Evolutionary conservation across 139 green algal genomes (phyloP).

Genomic region (Chlamydomonas sp.): DNA sequence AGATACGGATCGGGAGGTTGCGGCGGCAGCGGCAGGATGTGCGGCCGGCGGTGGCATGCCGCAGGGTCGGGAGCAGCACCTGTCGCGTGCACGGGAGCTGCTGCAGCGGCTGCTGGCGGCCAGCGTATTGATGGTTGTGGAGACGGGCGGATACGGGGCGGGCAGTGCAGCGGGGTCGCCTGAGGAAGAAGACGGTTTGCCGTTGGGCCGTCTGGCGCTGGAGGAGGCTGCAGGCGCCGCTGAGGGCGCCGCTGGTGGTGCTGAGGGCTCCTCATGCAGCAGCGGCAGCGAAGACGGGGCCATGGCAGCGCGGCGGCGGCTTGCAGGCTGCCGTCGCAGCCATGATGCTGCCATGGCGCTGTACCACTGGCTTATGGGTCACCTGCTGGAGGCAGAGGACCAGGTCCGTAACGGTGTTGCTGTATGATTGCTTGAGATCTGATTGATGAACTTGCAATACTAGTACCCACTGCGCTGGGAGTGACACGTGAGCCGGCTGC

Average conservation of each 20-base stretch:
- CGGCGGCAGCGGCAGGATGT: too few species aligned
- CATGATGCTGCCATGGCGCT: not conserved
- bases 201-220: too few species aligned
- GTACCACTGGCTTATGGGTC: conserved; percentile 11
- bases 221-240: too few species aligned
- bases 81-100: not conserved
- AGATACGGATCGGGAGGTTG: too few species aligned
- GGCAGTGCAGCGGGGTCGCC: too few species aligned
- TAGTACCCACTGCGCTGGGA: too few species aligned
- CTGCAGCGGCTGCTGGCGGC: conserved; percentile 17
- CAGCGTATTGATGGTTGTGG: not conserved
- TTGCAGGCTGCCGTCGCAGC: not conserved
- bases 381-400: conserved; percentile 12
- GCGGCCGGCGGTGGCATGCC: not conserved
- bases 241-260: too few species aligned
- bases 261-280: too few species aligned
- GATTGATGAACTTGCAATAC: too few species aligned
- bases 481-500: too few species aligned
- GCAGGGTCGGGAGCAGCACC: not conserved
- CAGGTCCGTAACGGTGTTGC: not conserved
- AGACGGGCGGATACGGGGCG: not conserved
- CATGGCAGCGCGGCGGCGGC: not conserved
- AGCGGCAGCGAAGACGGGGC: not conserved
- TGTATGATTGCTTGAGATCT: too few species aligned
- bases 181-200: too few species aligned